phyloP scores from a whole-genome alignment of 805 yeast species.

The Pichia manshurica region DNA sequence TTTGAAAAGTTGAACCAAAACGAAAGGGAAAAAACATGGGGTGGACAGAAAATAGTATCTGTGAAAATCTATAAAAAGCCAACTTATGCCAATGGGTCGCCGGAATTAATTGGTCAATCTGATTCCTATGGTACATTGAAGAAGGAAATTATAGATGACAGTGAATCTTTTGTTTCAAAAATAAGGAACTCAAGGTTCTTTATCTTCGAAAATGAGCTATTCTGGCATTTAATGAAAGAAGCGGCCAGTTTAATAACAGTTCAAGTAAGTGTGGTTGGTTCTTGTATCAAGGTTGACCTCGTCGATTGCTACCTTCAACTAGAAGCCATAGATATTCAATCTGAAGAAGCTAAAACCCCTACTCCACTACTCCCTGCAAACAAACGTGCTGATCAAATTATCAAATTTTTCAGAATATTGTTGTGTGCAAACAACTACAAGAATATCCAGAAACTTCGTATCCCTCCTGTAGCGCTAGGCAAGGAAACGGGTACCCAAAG shows the following conservation, averaged over 20 bases:
- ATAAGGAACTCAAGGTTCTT: slow-evolving; percentile 65
- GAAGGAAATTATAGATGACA: slow-evolving; percentile 4
- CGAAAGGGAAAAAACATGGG: slow-evolving; percentile 29
- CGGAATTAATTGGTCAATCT: slow-evolving; percentile 12
- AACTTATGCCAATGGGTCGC: slow-evolving; percentile 11
- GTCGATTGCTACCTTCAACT: slow-evolving; percentile 66
- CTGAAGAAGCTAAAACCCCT: neutral
- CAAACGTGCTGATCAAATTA: slow-evolving; percentile 47
- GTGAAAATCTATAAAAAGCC: slow-evolving; percentile 42
- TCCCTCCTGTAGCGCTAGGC: slow-evolving; percentile 42
- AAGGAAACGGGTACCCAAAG: slow-evolving; percentile 19
- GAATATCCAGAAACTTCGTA: slow-evolving; percentile 37
- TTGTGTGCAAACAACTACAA: slow-evolving; percentile 53
- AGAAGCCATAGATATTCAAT: slow-evolving; percentile 30
- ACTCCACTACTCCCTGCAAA: slow-evolving; percentile 23
- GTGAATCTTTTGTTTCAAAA: slow-evolving; percentile 39
- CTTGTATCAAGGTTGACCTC: slow-evolving; percentile 60
- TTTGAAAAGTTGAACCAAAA: slow-evolving; percentile 33
- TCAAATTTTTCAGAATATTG: slow-evolving; percentile 50
- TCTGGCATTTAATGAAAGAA: slow-evolving; percentile 71
- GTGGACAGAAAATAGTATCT: slow-evolving; percentile 43
- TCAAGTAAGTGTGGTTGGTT: slow-evolving; percentile 59
- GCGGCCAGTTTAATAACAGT: slow-evolving; percentile 63
- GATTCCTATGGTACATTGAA: slow-evolving; percentile 6
- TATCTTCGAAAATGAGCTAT: slow-evolving; percentile 85